Evolutionary conservation across 2,329 filamentous ascomycete genomes (phyloP), one percentile per base, ranked within the genome.

Genomic region (Microsporum ferrugineum): DNA sequence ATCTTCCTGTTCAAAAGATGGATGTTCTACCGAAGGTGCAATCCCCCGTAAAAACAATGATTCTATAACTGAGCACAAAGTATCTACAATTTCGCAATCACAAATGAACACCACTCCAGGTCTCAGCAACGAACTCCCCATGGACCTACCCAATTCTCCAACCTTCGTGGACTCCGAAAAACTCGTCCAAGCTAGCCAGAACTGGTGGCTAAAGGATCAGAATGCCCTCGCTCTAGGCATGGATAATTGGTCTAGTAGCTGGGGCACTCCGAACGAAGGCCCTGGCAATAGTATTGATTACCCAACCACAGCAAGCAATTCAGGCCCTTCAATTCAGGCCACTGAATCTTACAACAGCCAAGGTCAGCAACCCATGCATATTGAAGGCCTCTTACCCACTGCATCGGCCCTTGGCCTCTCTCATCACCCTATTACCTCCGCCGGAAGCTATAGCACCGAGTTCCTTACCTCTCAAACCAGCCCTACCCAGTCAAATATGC

Each of bases 151-250:
- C 27, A 62, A 63, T 60, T 41, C 58, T 8, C 57, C 63, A 5
- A 27, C 47, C 58, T 85, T 86, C 63, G 82, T 83, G 29, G 80
- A 80, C 6, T 77, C 85, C 0, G 82, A 86, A 39, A 80, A 81
- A 51, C 71, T 87, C 3, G 78, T 87, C 2, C 79, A 82, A 53
- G 84, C 87, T 57, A 82, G 81, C 56, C 83, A 86, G 63, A 82
- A 87, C 66, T 85, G 82, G 82, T 85, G 83, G 77, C 77, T 84
- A 60, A 75, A 79, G 39, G 85, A 88, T 67, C 84, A 87, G 66
- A 79, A 77, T 17, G 80, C 82, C 57, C 72, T 87, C 2, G 83
- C 82, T 0, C 71, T 80, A 2, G 84, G 84, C 1, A 82, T 87
- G 64, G 84, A 81, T 31, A 85, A 84, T 60, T 88, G 64, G 64